Percentiles rank a stretch among this genome's conserved stretches.
phyloP scores from a whole-genome alignment of 2,329 filamentous ascomycete genomes.

The Fusarium transvaalense region DNA sequence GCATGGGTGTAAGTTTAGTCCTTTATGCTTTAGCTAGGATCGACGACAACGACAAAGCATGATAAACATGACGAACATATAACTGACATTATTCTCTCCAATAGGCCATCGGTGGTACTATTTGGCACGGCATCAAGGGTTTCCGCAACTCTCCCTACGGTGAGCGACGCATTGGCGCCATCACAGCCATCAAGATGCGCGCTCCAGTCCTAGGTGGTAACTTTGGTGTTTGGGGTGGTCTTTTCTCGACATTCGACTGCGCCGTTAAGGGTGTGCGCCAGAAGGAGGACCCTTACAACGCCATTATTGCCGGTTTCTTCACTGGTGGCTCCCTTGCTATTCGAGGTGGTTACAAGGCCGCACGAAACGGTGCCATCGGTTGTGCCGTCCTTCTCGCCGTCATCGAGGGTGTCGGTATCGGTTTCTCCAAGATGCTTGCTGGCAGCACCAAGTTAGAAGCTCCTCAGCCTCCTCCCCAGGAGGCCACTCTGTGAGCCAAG shows the following conservation, averaged over 20 bases:
- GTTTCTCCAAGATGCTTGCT: slow-evolving; percentile 93
- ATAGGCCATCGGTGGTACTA: slow-evolving; percentile 80
- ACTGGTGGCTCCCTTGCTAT: slow-evolving; percentile 93
- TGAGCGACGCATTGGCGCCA: slow-evolving; percentile 92
- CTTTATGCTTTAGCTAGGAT: slow-evolving; percentile 6
- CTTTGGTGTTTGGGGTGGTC: slow-evolving; percentile 96
- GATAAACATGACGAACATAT: background rate
- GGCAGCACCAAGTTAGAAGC: slow-evolving; percentile 86
- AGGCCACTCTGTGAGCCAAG: slow-evolving; percentile 46
- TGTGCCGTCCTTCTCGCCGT: slow-evolving; percentile 94
- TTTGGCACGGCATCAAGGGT: slow-evolving; percentile 98
- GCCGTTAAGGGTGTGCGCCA: slow-evolving; percentile 92
- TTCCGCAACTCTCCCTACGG: slow-evolving; percentile 91
- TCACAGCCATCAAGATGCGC: slow-evolving; percentile 97
- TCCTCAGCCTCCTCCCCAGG: slow-evolving; percentile 52
- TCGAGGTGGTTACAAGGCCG: slow-evolving; percentile 90
- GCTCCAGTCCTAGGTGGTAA: slow-evolving; percentile 97
- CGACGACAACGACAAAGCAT: slow-evolving; percentile 14
- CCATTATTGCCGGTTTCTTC: slow-evolving; percentile 97
- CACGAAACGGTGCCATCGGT: slow-evolving; percentile 94
- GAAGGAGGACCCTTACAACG: slow-evolving; percentile 99
- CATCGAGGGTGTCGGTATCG: slow-evolving; percentile 97
- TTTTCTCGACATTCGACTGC: slow-evolving; percentile 97
- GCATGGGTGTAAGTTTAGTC: slow-evolving; percentile 82
- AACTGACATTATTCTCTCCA: slow-evolving; percentile 33